Base-by-base conservation (phyloP, 2,329 filamentous ascomycete genomes). In the Blastomyces parvus region DNA sequence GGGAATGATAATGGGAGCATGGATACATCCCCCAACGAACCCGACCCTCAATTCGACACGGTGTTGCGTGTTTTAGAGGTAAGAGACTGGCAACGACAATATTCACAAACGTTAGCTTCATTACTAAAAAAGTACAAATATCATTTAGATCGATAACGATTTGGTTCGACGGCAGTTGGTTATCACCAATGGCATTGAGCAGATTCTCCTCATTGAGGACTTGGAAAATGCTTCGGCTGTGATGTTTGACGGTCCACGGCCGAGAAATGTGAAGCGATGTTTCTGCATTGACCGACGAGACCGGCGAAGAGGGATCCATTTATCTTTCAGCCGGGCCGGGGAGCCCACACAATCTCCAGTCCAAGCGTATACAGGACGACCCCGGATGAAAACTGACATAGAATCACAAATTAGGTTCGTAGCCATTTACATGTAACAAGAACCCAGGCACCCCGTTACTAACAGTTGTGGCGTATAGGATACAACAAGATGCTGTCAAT, bases 131-230 rank as follows among this genome's bases (percentile, higher is more conserved):
- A 38, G 36, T 11, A 38, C 36, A 38, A 11, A 13, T 38, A 56
- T 40, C 11, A 36, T 52, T 25, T 65, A 91, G 74, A 89, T 97
- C 66, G 89, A 94, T 65, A 86, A 93, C 67, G 84, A 89, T 25
- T 77, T 89, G 53, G 87, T 97, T 25, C 86, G 86, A 59, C 88
- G 91, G 65, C 87, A 91, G 64, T 79, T 97, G 57, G 88, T 99
- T 70, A 94, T 97, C 72, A 88, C 87, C 66, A 83, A 91, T 68
- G 77, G 79, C 7, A 90, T 97, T 61, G 94, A 99, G 66, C 92
- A 97, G 73, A 85, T 88, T 8, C 84, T 96, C 6, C 80, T 99
- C 0, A 85, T 97, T 62, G 80, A 86, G 62, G 80, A 87, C 38
- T 81, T 89, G 36, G 74, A 81, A 1, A 83, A 90, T 63, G 94